These are phyloP conservation scores for Nitzschia palea DNA, from an alignment of 108 stramenopile genomes.

Conservation along the genomic window DNA sequence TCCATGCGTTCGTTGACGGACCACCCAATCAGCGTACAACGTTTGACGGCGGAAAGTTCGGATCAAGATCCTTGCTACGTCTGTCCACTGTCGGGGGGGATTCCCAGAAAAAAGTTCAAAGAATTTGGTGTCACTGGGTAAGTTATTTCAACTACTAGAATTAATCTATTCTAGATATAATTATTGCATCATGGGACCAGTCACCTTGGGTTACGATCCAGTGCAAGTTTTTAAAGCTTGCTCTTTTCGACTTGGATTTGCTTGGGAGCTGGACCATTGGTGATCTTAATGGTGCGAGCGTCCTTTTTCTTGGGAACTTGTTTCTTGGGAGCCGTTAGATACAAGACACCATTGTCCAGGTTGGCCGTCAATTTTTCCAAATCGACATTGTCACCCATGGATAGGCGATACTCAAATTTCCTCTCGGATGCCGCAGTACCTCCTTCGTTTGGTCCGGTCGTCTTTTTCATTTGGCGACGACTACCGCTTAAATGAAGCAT, in stretches of 20 bases:
- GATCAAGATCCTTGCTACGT: too few species aligned
- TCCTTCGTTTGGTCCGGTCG: not conserved
- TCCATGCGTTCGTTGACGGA: too few species aligned
- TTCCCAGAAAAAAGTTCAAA: too few species aligned
- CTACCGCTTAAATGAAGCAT: slow-evolving; percentile 26
- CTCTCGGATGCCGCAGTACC: not conserved
- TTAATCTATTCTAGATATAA: too few species aligned
- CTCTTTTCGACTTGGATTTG: not conserved
- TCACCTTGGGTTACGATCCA: too few species aligned
- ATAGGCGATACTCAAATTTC: not conserved
- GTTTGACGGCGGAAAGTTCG: too few species aligned
- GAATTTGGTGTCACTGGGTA: too few species aligned
- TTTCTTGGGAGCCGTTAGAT: slow-evolving; percentile 27
- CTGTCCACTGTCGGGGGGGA: too few species aligned
- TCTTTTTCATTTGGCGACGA: not conserved
- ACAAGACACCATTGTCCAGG: slow-evolving; percentile 37
- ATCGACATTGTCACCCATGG: slow-evolving; percentile 11
- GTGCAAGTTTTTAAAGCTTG: too few species aligned
- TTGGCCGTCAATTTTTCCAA: slow-evolving; percentile 28
- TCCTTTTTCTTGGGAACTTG: not conserved
- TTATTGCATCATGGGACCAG: too few species aligned
- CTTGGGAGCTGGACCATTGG: not conserved
- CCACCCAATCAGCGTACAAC: too few species aligned
- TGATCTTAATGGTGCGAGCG: slow-evolving; percentile 1
- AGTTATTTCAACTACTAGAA: too few species aligned